Percentiles rank a stretch among this genome's conserved stretches.
These are phyloP conservation scores for Penicillium hesseltinei DNA, from an alignment of 2,329 filamentous ascomycete genomes.

Conservation along the genomic window DNA sequence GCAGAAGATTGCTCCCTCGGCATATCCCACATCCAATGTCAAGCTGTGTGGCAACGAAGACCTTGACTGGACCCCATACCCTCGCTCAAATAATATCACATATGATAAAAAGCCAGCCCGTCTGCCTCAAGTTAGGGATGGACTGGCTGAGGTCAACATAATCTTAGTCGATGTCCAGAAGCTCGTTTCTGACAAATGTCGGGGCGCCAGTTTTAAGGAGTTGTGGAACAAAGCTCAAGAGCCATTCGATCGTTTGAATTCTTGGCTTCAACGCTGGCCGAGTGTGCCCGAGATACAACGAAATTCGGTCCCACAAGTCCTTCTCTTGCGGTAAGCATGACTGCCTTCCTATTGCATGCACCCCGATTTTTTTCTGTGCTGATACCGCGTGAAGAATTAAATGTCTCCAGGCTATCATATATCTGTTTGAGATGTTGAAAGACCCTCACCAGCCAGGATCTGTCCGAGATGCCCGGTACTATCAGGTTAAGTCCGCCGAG, in stretches of 20 bases:
- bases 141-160: conserved; percentile 23
- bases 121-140: conserved; percentile 26
- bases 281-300: conserved; percentile 15
- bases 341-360: background rate
- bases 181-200: conserved; percentile 23
- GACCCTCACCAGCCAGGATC: conserved; percentile 17
- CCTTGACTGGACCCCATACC: conserved; percentile 35
- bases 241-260: conserved; percentile 23
- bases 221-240: conserved; percentile 19
- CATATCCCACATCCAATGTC: conserved; percentile 18
- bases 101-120: conserved; percentile 26
- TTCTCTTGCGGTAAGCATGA: conserved; percentile 31
- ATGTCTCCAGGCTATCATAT: conserved; percentile 27
- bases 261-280: conserved; percentile 25
- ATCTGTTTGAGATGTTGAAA: conserved; percentile 26
- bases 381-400: conserved; percentile 25
- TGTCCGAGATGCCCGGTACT: conserved; percentile 11
- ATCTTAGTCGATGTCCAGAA: conserved; percentile 26
- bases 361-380: conserved; percentile 5
- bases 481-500: conserved; percentile 22
- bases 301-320: conserved; percentile 26
- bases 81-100: conserved; percentile 30
- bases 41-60: conserved; percentile 17
- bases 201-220: conserved; percentile 9
- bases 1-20: conserved; percentile 21